Conservation (phyloP, 2,329 filamentous ascomycete species). For the Aspergillus floridensis region DNA sequence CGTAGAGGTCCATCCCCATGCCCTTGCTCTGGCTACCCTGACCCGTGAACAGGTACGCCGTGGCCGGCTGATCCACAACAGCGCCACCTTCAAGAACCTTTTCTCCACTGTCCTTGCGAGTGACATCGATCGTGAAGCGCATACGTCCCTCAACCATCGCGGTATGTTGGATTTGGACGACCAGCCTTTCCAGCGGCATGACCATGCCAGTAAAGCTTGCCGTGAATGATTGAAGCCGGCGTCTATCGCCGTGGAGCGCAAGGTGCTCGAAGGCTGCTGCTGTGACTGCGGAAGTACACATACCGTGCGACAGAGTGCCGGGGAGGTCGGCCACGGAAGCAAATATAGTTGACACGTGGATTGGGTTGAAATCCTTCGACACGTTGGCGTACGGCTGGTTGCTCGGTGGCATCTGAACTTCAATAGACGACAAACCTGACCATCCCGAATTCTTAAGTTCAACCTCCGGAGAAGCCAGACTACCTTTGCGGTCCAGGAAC, state of each 20-base stretch:
- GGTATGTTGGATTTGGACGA: constrained; percentile 87
- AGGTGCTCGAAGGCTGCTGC: constrained; percentile 91
- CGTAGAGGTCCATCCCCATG: constrained; percentile 98
- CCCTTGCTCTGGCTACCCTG: constrained; percentile 97
- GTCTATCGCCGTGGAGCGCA: constrained; percentile 83
- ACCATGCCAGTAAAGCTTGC: constrained; percentile 94
- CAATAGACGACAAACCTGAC: constrained; percentile 46
- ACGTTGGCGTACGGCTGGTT: constrained; percentile 95
- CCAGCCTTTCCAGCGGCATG: constrained; percentile 84
- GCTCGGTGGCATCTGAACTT: constrained; percentile 81
- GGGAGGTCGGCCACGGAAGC: constrained; percentile 90
- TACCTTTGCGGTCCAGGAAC: constrained; percentile 17
- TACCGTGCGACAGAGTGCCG: constrained; percentile 94
- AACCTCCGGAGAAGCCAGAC: not conserved
- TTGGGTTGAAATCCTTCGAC: constrained; percentile 95
- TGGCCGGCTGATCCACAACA: constrained; percentile 92
- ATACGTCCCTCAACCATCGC: constrained; percentile 96
- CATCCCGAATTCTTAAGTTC: constrained; percentile 10
- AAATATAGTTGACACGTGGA: constrained; percentile 93
- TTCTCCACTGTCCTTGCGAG: constrained; percentile 86
- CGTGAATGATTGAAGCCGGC: constrained; percentile 90
- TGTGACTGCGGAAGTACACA: constrained; percentile 96
- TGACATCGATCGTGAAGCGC: constrained; percentile 94
- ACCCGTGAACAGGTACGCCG: constrained; percentile 93
- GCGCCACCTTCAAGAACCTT: constrained; percentile 90